Base-by-base conservation (phyloP, 805 yeast genomes). In the Cyberlindnera meyerae region DNA sequence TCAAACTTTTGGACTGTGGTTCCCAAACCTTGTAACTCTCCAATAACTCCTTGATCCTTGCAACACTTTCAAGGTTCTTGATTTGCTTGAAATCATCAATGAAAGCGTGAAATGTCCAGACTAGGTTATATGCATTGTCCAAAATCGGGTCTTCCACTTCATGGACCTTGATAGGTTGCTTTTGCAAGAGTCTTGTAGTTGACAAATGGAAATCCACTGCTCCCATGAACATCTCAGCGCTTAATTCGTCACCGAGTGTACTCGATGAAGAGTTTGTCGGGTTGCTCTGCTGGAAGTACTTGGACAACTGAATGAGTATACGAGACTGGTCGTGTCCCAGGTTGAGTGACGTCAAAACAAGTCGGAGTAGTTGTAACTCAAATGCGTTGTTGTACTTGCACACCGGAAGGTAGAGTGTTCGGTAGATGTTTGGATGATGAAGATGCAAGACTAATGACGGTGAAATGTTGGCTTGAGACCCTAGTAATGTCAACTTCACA, bases 381-480 rank as follows among this genome's bases (percentile, higher is more conserved):
- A 73, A 61, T 53, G 55, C 33, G 69, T 33, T 56, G 42, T 30
- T 43, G 32, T 25, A 73, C 50, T 29, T 8, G 0, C 50, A 66
- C 15, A 61, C 57, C 13, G 65, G 63, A 28, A 73, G 67, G 48
- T 70, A 74, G 24, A 77, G 63, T 9, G 75, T 73, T 37, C 82
- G 54, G 41, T 70, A 66, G 21, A 77, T 74, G 47, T 75, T 74
- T 1, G 82, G 80, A 54, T 77, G 83, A 31, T 49, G 61, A 6
- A 71, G 56, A 45, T 75, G 76, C 1, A 77, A 53, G 0, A 77
- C 75, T 24, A 77, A 49, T 13, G 79, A 75, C 11, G 74, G 69
- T 27, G 73, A 62, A 3, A 74, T 47, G 48, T 73, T 77, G 42
- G 71, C 71, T 20, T 73, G 57, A 4, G 75, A 68, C 0, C 80